These are phyloP conservation scores for Wallemia hederae DNA, from an alignment of 1,284 basidiomycete genomes.

Conservation along the genomic window DNA sequence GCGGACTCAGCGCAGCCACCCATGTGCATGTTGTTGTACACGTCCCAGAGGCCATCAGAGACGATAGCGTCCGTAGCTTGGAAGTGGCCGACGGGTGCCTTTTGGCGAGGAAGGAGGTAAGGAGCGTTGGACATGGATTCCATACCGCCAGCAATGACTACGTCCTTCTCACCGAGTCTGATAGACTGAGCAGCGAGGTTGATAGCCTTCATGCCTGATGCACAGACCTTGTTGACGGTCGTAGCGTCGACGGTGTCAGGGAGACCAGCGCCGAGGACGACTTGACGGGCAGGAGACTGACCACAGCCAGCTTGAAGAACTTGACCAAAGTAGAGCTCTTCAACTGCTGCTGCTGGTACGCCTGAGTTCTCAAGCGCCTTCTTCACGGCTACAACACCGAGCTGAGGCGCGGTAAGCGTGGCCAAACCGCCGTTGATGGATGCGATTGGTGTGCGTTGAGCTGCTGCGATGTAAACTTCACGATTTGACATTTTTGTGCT, in stretches of 20 bases:
- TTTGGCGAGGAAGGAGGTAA: conserved; percentile 67
- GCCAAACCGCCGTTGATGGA: conserved; percentile 75
- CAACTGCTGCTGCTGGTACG: conserved; percentile 48
- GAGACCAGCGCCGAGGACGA: conserved; percentile 54
- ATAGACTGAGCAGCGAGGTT: conserved; percentile 80
- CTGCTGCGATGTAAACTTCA: conserved; percentile 83
- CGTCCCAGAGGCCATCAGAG: conserved; percentile 79
- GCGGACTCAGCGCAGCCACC: conserved; percentile 75
- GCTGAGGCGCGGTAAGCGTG: conserved; percentile 60
- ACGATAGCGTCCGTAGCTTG: conserved; percentile 63
- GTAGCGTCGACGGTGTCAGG: conserved; percentile 15
- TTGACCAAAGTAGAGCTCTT: conserved; percentile 93
- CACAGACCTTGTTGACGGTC: conserved; percentile 58
- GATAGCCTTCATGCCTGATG: conserved; percentile 78
- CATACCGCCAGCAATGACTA: conserved; percentile 82
- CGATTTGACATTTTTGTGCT: conserved; percentile 16
- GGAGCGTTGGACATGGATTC: conserved; percentile 55
- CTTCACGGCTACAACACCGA: conserved; percentile 68
- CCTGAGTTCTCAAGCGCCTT: conserved; percentile 54
- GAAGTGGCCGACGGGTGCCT: conserved; percentile 68
- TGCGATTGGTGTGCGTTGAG: conserved; percentile 77
- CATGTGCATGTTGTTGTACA: conserved; percentile 86
- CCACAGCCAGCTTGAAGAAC: conserved; percentile 87
- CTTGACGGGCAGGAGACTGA: conserved; percentile 82
- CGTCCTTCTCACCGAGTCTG: conserved; percentile 48